Evolutionary conservation across 1,284 basidiomycete species (phyloP).

Genomic region (Tremellales sp.): DNA sequence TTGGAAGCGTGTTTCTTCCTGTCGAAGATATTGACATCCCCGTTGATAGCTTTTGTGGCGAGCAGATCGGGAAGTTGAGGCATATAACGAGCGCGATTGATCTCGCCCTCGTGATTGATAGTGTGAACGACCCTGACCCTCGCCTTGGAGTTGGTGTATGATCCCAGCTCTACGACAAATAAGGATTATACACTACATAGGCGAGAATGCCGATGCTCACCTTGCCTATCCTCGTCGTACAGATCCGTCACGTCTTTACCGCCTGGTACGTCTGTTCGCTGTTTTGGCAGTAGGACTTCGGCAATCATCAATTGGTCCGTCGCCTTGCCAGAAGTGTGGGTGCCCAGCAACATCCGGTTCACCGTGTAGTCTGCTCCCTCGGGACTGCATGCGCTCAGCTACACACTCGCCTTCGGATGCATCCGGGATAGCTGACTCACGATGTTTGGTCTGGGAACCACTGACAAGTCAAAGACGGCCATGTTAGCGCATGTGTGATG

Average conservation of each 20-base stretch:
- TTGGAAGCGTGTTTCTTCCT: slow-evolving; percentile 94
- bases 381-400: slow-evolving; percentile 50
- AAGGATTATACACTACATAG: not conserved
- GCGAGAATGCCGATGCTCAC: slow-evolving; percentile 33
- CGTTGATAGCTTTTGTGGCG: slow-evolving; percentile 86
- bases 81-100: slow-evolving; percentile 97
- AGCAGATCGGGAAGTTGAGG: slow-evolving; percentile 97
- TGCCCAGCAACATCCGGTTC: slow-evolving; percentile 91
- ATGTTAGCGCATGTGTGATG: slow-evolving; percentile 95
- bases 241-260: slow-evolving; percentile 67
- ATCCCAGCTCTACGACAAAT: slow-evolving; percentile 64
- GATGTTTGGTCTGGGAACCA: slow-evolving; percentile 98
- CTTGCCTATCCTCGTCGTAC: slow-evolving; percentile 88
- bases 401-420: not conserved
- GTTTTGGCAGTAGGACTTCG: slow-evolving; percentile 85
- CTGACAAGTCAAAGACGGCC: slow-evolving; percentile 96
- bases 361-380: slow-evolving; percentile 85
- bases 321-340: slow-evolving; percentile 92
- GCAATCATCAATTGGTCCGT: slow-evolving; percentile 97
- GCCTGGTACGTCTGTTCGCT: slow-evolving; percentile 29
- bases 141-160: slow-evolving; percentile 69
- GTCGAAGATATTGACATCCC: slow-evolving; percentile 92
- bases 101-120: slow-evolving; percentile 94
- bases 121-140: slow-evolving; percentile 86
- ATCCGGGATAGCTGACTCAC: slow-evolving; percentile 53